phyloP scores from a whole-genome alignment of 164 flowering plant genomes.

The Echeveria elegans region DNA sequence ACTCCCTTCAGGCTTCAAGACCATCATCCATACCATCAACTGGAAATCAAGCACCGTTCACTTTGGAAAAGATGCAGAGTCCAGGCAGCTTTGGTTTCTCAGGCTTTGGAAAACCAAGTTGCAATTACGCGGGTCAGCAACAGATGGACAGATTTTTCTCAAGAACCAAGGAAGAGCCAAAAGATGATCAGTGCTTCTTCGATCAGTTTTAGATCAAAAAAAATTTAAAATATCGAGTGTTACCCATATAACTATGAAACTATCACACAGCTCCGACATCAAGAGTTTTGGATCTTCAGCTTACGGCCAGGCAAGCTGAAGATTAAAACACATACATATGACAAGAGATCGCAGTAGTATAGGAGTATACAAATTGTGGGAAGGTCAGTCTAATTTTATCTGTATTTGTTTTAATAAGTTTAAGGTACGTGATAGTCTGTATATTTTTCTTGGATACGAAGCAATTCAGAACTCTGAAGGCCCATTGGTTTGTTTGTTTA shows the following conservation, averaged over 20 bases:
- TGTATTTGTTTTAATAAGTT: no score
- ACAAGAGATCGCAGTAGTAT: neutral
- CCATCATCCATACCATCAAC: constrained; percentile 10
- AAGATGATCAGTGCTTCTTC: constrained; percentile 7
- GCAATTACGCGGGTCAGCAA: neutral
- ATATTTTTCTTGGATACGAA: no score
- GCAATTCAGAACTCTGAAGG: no score
- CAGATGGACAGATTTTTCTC: constrained; percentile 6
- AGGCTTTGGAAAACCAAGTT: constrained; percentile 8
- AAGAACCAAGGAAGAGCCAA: constrained; percentile 10
- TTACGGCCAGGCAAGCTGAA: neutral
- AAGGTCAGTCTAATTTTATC: no score
- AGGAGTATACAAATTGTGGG: neutral
- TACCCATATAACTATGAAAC: neutral
- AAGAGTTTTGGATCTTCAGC: neutral
- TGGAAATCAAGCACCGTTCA: constrained; percentile 29
- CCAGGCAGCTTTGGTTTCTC: constrained; percentile 30
- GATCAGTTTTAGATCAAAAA: constrained; percentile 1
- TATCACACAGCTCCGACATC: neutral
- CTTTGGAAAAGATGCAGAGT: constrained; percentile 37
- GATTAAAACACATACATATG: neutral
- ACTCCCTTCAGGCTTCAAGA: constrained; percentile 11
- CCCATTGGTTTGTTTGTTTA: no score
- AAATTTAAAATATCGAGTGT: neutral
- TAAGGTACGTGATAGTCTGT: no score